Conservation (phyloP, 164 flowering plant species). For the Vitis vinifera region DNA sequence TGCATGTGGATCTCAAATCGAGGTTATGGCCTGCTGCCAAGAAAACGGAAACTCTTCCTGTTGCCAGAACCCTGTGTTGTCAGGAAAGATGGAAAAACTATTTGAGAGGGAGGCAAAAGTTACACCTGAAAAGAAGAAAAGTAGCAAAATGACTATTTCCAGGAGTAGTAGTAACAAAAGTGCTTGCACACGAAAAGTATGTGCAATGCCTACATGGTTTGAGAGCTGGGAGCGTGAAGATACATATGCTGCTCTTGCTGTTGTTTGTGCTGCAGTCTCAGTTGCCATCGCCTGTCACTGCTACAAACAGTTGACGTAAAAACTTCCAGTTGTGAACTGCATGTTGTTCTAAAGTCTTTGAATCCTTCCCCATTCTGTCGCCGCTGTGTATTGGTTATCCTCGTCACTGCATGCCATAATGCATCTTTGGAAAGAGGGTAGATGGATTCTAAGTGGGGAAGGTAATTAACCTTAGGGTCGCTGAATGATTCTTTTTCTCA, state of each 20-base stretch:
- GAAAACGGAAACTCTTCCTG: constrained; percentile 51
- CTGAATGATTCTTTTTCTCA: no score
- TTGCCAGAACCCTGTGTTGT: constrained; percentile 43
- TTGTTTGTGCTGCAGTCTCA: constrained; percentile 68
- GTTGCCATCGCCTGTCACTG: constrained; percentile 68
- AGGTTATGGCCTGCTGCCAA: constrained; percentile 54
- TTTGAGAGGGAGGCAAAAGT: constrained; percentile 17
- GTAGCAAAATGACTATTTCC: constrained; percentile 14
- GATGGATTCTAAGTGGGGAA: not conserved
- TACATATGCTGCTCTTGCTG: constrained; percentile 84
- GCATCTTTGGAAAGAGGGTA: not conserved
- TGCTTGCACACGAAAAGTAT: constrained; percentile 42
- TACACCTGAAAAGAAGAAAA: constrained; percentile 17
- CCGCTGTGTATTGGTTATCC: no score
- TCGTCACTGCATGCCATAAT: not conserved
- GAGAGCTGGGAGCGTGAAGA: constrained; percentile 95
- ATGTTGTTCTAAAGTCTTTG: no score
- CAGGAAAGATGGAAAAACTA: constrained; percentile 19
- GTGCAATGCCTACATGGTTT: constrained; percentile 71
- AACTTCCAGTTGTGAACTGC: not conserved
- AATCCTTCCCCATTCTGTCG: not conserved
- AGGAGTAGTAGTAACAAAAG: not conserved
- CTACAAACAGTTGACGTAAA: constrained; percentile 59
- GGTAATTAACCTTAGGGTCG: not conserved
- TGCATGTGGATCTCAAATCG: constrained; percentile 30